Evolutionary conservation across 2,329 filamentous ascomycete genomes (phyloP).

Genomic region (Hymenoscyphus scutula): DNA sequence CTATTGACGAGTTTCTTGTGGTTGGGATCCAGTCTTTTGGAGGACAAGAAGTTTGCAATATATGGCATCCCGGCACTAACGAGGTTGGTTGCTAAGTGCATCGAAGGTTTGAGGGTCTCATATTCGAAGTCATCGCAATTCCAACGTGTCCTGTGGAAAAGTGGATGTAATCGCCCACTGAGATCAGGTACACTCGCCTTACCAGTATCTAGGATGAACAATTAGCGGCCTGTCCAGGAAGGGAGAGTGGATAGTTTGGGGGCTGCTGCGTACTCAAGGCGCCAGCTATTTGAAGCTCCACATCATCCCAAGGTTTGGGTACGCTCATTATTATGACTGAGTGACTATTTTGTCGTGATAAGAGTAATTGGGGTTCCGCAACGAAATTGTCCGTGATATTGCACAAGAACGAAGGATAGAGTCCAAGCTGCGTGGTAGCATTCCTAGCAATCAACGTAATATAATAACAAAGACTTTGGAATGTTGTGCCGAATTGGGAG

Average conservation of each 20-base stretch:
- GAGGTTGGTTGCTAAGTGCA: constrained; percentile 29
- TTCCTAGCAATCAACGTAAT: background rate
- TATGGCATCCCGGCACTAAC: constrained; percentile 27
- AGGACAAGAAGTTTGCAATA: constrained; percentile 27
- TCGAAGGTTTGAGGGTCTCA: constrained; percentile 24
- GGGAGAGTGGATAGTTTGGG: background rate
- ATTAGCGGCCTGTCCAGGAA: background rate
- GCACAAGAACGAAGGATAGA: background rate
- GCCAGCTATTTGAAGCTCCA: constrained; percentile 10
- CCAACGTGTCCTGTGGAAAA: constrained; percentile 27
- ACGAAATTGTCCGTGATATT: background rate
- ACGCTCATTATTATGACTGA: background rate
- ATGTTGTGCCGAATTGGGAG: constrained; percentile 5
- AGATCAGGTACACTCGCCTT: constrained; percentile 13
- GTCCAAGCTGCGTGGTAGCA: background rate
- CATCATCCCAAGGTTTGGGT: constrained; percentile 6
- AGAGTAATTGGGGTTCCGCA: background rate
- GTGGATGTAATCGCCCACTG: constrained; percentile 11
- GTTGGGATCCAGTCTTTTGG: constrained; percentile 1
- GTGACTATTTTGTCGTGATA: background rate
- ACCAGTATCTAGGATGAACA: background rate
- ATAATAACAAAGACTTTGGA: background rate
- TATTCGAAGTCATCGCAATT: constrained; percentile 21
- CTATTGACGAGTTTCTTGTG: background rate
- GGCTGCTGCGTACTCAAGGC: constrained; percentile 2